Evolutionary conservation across 805 yeast species (phyloP), one percentile per base, ranked within the genome.

Genomic region (Kluyveromyces wickerhamii): DNA sequence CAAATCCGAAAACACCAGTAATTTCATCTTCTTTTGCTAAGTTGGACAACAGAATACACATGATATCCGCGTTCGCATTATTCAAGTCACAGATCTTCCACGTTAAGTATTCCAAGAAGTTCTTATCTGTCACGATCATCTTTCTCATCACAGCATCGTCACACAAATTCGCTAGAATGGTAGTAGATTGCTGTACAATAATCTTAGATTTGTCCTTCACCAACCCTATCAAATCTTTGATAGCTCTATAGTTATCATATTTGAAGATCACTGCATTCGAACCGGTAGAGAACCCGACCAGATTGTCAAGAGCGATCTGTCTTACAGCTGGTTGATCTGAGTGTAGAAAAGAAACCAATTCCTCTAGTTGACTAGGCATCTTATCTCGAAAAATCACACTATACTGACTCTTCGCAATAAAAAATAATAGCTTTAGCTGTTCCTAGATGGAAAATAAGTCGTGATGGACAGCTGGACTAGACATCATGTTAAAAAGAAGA

Each of bases 41-140:
- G 54, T 92, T 92, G 18, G 95, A 77, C 45, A 92, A 68, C 39
- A 92, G 64, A 42, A 92, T 88, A 51, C 88, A 75, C 71, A 77
- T 79, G 42, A 86, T 69, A 47, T 87, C 96, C 4, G 94, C 83
- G 54, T 77, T 76, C 18, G 70, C 53, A 52, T 85, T 81, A 5
- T 66, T 64, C 23, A 75, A 57, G 38, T 71, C 74, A 42, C 74
- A 58, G 24, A 80, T 69, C 35, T 69, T 63, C 35, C 64, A 59
- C 11, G 71, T 57, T 34, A 82, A 50, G 48, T 50, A 72, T 43
- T 60, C 64, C 41, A 69, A 40, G 52, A 78, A 85, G 7, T 63
- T 63, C 11, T 60, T 64, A 54, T 89, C 95, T 18, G 72, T 67
- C 5, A 76, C 82, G 15, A 89, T 69, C 39, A 77, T 48, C 29